Conservation (phyloP, 2,329 filamentous ascomycete genomes). For the Fusarium subglutinans region DNA sequence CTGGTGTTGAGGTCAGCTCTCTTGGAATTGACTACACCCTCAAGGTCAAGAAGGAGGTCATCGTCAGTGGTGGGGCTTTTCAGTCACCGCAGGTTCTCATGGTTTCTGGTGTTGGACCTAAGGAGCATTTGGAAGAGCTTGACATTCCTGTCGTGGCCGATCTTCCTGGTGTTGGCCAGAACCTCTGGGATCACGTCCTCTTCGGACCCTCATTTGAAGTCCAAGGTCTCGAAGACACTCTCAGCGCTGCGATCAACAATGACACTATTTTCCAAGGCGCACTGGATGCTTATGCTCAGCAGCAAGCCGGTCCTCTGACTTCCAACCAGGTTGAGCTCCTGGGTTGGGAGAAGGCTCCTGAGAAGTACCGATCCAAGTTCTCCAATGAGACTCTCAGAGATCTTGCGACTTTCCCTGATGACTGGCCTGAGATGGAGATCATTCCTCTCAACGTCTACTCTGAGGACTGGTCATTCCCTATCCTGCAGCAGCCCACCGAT, state of each 20-base stretch:
- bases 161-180: constrained; percentile 33
- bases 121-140: constrained; percentile 2
- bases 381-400: constrained; percentile 20
- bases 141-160: constrained; percentile 23
- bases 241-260: constrained; percentile 33
- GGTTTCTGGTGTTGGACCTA: constrained; percentile 36
- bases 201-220: constrained; percentile 35
- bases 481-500: constrained; percentile 28
- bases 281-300: constrained; percentile 21
- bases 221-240: constrained; percentile 34
- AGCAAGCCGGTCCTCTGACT: constrained; percentile 32
- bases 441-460: constrained; percentile 35
- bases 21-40: constrained; percentile 25
- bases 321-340: constrained; percentile 39
- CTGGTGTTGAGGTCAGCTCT: constrained; percentile 46
- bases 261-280: constrained; percentile 22
- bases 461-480: constrained; percentile 29
- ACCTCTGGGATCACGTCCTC: constrained; percentile 33
- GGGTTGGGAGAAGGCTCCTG: constrained; percentile 41
- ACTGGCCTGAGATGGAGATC: constrained; percentile 51
- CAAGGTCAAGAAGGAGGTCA: constrained; percentile 31
- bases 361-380: constrained; percentile 27
- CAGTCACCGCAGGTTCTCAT: constrained; percentile 35
- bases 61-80: constrained; percentile 28
- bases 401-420: constrained; percentile 41